A percentile compares a stretch with the other conserved stretches of the same genome.
These are phyloP conservation scores for Krasilnikovozyma curviuscula DNA, from an alignment of 768 basidiomycete genomes.

Conservation along the genomic window DNA sequence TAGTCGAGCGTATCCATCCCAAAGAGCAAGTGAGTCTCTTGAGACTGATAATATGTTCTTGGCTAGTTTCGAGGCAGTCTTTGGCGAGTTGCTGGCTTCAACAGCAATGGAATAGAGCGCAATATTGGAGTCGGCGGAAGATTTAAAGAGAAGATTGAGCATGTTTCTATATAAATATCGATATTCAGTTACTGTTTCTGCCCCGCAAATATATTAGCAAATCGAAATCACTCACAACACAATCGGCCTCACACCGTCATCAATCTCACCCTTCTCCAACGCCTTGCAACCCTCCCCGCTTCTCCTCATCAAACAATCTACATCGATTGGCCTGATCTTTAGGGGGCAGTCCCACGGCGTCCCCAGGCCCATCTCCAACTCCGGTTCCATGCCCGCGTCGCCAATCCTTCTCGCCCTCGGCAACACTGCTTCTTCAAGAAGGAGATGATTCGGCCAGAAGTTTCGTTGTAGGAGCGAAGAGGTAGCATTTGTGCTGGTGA, in stretches of 20 bases:
- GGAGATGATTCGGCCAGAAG: conserved; percentile 5
- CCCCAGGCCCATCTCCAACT: conserved; percentile 12
- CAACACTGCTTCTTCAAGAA: not conserved
- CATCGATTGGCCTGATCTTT: conserved; percentile 16
- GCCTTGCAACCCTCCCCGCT: conserved; percentile 18
- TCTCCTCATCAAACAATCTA: conserved; percentile 16
- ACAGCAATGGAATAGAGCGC: too few relatives aligned
- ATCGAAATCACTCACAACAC: not conserved
- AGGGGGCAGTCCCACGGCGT: conserved; percentile 21
- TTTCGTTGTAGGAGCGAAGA: not conserved
- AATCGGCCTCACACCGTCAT: not conserved
- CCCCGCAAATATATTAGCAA: too few relatives aligned
- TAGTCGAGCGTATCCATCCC: conserved; percentile 29
- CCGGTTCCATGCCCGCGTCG: conserved; percentile 25
- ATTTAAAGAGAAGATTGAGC: too few relatives aligned
- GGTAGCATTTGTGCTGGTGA: not conserved
- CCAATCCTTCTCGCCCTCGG: conserved; percentile 17
- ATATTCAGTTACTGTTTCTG: too few relatives aligned
- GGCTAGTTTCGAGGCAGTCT: conserved; percentile 25
- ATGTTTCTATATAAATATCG: too few relatives aligned
- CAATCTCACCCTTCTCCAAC: conserved; percentile 2
- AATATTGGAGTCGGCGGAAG: too few relatives aligned
- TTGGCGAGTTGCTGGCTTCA: too few relatives aligned
- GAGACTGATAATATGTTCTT: conserved; percentile 23
- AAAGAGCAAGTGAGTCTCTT: conserved; percentile 26